Percentiles rank a stretch among this genome's conserved stretches.
Evolutionary conservation across 2,329 filamentous ascomycete genomes (phyloP).

Genomic region (Geoglossum cookeanum): DNA sequence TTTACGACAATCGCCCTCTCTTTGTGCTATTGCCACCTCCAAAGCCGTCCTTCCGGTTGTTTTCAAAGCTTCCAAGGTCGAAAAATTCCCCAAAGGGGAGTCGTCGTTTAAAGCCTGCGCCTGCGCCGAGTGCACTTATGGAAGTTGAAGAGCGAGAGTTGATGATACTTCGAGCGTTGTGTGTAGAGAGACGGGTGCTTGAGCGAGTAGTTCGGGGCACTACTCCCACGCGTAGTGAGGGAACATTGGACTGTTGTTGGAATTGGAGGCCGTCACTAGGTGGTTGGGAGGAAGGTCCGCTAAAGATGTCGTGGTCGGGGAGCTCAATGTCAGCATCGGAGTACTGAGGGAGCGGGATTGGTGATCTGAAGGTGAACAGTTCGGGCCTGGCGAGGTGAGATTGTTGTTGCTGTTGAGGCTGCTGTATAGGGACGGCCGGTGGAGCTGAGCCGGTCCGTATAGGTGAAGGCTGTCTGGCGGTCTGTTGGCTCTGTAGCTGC

Average conservation of each 20-base stretch:
- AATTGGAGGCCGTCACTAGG: background rate
- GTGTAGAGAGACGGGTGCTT: constrained; percentile 17
- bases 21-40: constrained; percentile 26
- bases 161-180: constrained; percentile 11
- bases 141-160: constrained; percentile 18
- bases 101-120: constrained; percentile 28
- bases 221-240: constrained; percentile 24
- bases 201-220: constrained; percentile 23
- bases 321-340: constrained; percentile 17
- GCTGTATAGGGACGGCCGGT: background rate
- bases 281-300: background rate
- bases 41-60: constrained; percentile 21
- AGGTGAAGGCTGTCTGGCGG: constrained; percentile 9
- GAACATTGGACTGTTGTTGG: constrained; percentile 8
- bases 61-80: constrained; percentile 26
- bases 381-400: constrained; percentile 10
- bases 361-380: constrained; percentile 25
- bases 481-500: background rate
- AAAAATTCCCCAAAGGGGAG: constrained; percentile 29
- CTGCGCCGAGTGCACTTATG: constrained; percentile 20
- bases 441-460: constrained; percentile 13
- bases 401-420: background rate
- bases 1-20: constrained; percentile 21
- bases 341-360: constrained; percentile 20
- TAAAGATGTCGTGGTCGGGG: background rate